phyloP scores from a whole-genome alignment of 2,329 filamentous ascomycete genomes.

The Leptodontidium sp. region DNA sequence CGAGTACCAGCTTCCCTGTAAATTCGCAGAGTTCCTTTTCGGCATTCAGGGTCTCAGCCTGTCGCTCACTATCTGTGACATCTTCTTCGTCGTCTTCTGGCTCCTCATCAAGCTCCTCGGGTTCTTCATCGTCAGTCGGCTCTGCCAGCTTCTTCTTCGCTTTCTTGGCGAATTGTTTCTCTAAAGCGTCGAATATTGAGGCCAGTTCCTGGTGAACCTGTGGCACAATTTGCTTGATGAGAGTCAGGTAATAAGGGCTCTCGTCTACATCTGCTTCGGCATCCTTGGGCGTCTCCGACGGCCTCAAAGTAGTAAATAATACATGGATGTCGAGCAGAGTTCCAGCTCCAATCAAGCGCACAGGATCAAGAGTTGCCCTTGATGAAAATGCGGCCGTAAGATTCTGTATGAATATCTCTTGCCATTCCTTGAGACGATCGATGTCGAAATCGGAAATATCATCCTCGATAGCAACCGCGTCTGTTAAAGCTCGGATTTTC shows the following conservation, averaged over 20 bases:
- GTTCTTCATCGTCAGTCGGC: slow-evolving; percentile 76
- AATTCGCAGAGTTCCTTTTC: slow-evolving; percentile 89
- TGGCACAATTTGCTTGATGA: slow-evolving; percentile 74
- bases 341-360: slow-evolving; percentile 78
- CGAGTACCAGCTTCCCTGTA: slow-evolving; percentile 83
- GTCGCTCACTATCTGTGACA: slow-evolving; percentile 64
- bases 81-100: slow-evolving; percentile 67
- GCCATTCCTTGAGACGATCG: slow-evolving; percentile 64
- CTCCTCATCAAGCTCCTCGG: slow-evolving; percentile 69
- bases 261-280: slow-evolving; percentile 56
- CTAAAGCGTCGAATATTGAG: slow-evolving; percentile 78
- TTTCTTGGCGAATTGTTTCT: slow-evolving; percentile 80
- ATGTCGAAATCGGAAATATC: slow-evolving; percentile 66
- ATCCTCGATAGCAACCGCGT: slow-evolving; percentile 60
- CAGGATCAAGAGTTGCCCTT: slow-evolving; percentile 74
- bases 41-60: slow-evolving; percentile 73
- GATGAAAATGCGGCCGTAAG: slow-evolving; percentile 75
- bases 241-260: slow-evolving; percentile 62
- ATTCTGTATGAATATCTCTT: slow-evolving; percentile 65
- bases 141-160: slow-evolving; percentile 68
- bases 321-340: slow-evolving; percentile 84
- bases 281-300: slow-evolving; percentile 50
- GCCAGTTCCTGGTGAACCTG: slow-evolving; percentile 72
- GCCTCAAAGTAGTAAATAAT: slow-evolving; percentile 77
- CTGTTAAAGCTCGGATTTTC: slow-evolving; percentile 73